A percentile compares a stretch with the other conserved stretches of the same genome.
These are phyloP conservation scores for Globisporangium polare DNA, from an alignment of 352 stramenopile species.

Conservation along the genomic window DNA sequence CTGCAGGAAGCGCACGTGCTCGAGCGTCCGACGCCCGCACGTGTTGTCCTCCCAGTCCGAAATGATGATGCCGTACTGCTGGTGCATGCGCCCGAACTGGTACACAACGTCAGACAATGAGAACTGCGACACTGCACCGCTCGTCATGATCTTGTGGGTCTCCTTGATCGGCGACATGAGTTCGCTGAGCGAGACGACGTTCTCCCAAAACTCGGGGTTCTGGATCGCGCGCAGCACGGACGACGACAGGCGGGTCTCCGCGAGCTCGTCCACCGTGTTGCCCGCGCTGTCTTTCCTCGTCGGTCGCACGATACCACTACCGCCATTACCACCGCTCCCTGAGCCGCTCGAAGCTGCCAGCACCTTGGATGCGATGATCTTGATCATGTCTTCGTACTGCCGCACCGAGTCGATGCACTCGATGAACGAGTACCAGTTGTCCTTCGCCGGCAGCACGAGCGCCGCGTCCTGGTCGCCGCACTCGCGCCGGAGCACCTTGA, in stretches of 20 bases:
- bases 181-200: constrained; percentile 65
- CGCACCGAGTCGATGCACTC: constrained; percentile 75
- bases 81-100: constrained; percentile 74
- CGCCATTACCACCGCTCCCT: too few species aligned
- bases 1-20: constrained; percentile 58
- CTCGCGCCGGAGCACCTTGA: constrained; percentile 55
- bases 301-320: constrained; percentile 6
- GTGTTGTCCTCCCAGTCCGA: constrained; percentile 66
- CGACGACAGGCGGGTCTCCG: constrained; percentile 33
- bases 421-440: constrained; percentile 76
- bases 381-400: constrained; percentile 83
- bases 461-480: constrained; percentile 58
- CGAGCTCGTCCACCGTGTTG: constrained; percentile 41
- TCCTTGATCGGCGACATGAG: constrained; percentile 80
- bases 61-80: constrained; percentile 66
- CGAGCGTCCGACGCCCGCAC: constrained; percentile 35
- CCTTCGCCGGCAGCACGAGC: constrained; percentile 37
- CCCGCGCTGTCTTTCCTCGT: constrained; percentile 40
- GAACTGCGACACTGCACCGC: constrained; percentile 30
- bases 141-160: constrained; percentile 60
- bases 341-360: constrained; percentile 19
- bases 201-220: constrained; percentile 70
- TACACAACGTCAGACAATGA: constrained; percentile 70
- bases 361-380: constrained; percentile 68
- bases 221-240: constrained; percentile 53